phyloP scores from a whole-genome alignment of 306 rosid genomes.

The Citrullus colocynthis region DNA sequence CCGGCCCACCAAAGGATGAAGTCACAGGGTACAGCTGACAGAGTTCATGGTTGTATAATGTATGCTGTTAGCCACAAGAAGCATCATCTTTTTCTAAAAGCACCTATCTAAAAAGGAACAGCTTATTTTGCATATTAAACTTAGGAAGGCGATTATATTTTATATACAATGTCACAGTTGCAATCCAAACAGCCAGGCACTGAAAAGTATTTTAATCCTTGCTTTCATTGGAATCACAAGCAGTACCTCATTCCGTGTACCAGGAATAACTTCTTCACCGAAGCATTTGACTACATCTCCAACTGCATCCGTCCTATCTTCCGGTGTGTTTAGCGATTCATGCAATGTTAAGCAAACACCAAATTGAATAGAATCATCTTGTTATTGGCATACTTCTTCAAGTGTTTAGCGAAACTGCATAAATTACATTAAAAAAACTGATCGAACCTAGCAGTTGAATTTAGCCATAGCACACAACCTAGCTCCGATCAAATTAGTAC shows the following conservation, averaged over 20 bases:
- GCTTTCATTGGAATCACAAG: neutral
- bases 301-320: slow-evolving; percentile 57
- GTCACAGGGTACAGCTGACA: slow-evolving; percentile 68
- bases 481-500: neutral
- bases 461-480: neutral
- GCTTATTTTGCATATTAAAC: neutral
- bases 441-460: neutral
- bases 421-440: slow-evolving; percentile 4
- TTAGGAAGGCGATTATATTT: neutral
- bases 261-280: slow-evolving; percentile 68
- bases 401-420: slow-evolving; percentile 53
- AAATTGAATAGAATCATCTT: slow-evolving; percentile 17
- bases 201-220: neutral
- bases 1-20: slow-evolving; percentile 41
- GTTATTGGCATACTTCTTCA: slow-evolving; percentile 47
- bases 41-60: neutral
- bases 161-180: neutral
- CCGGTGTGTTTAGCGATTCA: slow-evolving; percentile 38
- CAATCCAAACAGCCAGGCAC: neutral
- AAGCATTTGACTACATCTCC: slow-evolving; percentile 47
- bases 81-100: neutral
- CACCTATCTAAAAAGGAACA: neutral
- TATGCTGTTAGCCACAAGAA: neutral
- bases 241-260: slow-evolving; percentile 79
- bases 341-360: slow-evolving; percentile 36